Evolutionary conservation across 2,329 filamentous ascomycete species (phyloP).

Genomic region (Leptographium wingfieldii): DNA sequence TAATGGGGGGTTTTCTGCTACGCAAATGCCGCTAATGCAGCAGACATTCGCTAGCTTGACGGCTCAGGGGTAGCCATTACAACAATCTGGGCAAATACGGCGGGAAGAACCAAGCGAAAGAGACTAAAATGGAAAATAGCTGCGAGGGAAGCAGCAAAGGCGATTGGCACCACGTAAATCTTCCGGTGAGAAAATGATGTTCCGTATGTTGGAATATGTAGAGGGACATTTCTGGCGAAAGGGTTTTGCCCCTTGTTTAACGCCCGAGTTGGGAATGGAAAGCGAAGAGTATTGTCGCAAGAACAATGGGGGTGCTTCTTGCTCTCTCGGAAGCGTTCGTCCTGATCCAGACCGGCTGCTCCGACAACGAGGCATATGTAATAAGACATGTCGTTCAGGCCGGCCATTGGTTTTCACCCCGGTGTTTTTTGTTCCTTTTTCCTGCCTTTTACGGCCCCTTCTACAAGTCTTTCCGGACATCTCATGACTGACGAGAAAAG

Average conservation of each 20-base stretch:
- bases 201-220: not conserved
- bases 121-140: not conserved
- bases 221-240: not conserved
- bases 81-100: too few species aligned
- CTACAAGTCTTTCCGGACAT: not conserved
- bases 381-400: not conserved
- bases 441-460: not conserved
- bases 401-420: not conserved
- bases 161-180: not conserved
- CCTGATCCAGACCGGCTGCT: not conserved
- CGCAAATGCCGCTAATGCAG: not conserved
- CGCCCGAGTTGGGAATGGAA: too few species aligned
- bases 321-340: not conserved
- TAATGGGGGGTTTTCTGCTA: not conserved
- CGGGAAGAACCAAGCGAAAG: not conserved
- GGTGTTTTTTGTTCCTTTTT: not conserved
- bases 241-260: not conserved
- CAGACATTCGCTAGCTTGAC: not conserved
- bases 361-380: not conserved
- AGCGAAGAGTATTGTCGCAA: too few species aligned
- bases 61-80: not conserved
- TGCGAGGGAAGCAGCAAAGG: not conserved
- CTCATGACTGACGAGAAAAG: not conserved
- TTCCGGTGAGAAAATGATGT: not conserved
- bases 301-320: too few species aligned